Evolutionary conservation across 768 basidiomycete genomes (phyloP), one percentile per base, ranked within the genome.

Genomic region (Rhizopogon roseolus): DNA sequence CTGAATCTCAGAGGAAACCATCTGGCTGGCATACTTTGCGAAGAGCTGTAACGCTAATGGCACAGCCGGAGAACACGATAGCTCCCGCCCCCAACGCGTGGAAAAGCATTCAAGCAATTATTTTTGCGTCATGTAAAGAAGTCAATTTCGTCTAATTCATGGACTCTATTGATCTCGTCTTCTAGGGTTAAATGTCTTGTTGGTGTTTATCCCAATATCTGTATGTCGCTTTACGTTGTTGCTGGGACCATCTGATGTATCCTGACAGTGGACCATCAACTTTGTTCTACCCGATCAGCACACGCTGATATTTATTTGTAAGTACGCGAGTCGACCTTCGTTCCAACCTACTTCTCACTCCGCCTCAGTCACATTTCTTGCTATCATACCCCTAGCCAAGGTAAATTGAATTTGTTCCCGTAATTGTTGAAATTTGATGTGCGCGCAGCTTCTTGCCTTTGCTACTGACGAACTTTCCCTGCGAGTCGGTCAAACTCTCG

Each of bases 341-440:
- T 41, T 19, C 17, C 10, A 14, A 16, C 5, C 2, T 10, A n/a
- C 41, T 44, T 32, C 11, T 5, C 6, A 36, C 11, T 45, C 17
- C 19, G 19, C n/a, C 16, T 48, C 58, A 90, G 87, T 86, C 64
- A 81, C 84, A 1, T 91, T 93, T 65, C 69, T 90, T 41, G 82
- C 92, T n/a, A 94, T 94, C 56, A 80, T 94, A 56, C 92, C 92
- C 5, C 75, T 93, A 3, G 91, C 91, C 41, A 90, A 91, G 71
- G 87, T 86, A 46, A 36, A 13, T 22, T 14, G 22, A 6, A 19
- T 48, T 16, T 8, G 3, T 3, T 48, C 36, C 28, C 3, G 13
- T 32, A 14, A 5, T 36, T 36, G 46, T 34, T 46, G 4, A 36
- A 7, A 34, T 48, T 36, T 36, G 13, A 48, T 19, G 32, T 48